phyloP scores from a whole-genome alignment of 2,329 filamentous ascomycete species.

The Fusarium lyarnte region DNA sequence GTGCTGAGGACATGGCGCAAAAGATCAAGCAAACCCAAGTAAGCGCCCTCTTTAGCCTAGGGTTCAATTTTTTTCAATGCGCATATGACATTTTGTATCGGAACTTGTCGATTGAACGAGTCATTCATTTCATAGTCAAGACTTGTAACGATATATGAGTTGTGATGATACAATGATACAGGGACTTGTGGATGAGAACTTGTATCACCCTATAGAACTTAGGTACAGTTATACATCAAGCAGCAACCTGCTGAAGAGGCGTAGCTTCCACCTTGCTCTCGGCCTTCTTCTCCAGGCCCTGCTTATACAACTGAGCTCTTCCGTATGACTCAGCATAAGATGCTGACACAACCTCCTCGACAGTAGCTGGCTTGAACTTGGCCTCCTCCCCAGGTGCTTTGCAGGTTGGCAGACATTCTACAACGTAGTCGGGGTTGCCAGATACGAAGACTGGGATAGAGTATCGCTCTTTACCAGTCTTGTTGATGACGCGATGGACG shows the following conservation, averaged over 20 bases:
- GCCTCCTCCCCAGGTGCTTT: background rate
- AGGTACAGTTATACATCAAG: background rate
- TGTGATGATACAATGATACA: background rate
- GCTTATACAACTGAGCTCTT: constrained; percentile 46
- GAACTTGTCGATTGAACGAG: accelerated
- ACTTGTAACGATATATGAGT: background rate
- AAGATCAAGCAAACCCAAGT: background rate
- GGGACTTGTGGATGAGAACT: too few species aligned
- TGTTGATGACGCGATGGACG: constrained; percentile 65
- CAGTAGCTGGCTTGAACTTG: constrained; percentile 47
- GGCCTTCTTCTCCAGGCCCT: constrained; percentile 32
- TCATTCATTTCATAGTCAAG: background rate
- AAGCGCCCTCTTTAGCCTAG: background rate
- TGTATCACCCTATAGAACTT: too few species aligned
- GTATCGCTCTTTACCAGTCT: constrained; percentile 60
- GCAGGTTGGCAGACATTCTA: background rate
- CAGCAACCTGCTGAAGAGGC: background rate
- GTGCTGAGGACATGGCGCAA: background rate
- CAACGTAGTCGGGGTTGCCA: constrained; percentile 50
- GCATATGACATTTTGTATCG: accelerated
- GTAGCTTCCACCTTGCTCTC: background rate
- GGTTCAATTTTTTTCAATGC: accelerated
- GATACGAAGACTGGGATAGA: constrained; percentile 67
- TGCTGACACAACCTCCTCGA: constrained; percentile 46
- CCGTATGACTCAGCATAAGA: constrained; percentile 49